Evolutionary conservation across 305 asterid species (phyloP).

Genomic region (Rubia balearica): DNA sequence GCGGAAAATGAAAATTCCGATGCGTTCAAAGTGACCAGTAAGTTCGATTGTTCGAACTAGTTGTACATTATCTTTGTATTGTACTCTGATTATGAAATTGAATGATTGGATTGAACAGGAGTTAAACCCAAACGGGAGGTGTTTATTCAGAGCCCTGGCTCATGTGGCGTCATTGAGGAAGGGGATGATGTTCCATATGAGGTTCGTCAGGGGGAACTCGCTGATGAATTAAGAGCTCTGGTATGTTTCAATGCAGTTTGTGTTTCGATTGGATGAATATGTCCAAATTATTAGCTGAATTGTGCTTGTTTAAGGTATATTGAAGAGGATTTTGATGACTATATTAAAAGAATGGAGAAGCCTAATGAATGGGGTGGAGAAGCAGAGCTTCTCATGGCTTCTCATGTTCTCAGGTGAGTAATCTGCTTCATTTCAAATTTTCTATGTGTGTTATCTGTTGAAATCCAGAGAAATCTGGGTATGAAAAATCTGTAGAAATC

Average conservation of each 20-base stretch:
- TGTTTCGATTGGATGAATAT: background rate
- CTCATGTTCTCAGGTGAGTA: constrained; percentile 77
- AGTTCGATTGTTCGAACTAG: background rate
- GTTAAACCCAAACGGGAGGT: constrained; percentile 78
- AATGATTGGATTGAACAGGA: constrained; percentile 29
- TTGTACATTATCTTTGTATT: background rate
- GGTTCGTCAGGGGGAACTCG: constrained; percentile 61
- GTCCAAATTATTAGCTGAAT: background rate
- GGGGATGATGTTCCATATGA: constrained; percentile 70
- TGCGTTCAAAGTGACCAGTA: constrained; percentile 56
- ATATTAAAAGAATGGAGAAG: constrained; percentile 55
- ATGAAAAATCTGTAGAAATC: too few species aligned
- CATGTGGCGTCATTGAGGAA: constrained; percentile 66
- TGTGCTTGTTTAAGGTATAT: constrained; percentile 35
- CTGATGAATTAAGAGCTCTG: constrained; percentile 86
- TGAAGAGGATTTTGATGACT: constrained; percentile 76
- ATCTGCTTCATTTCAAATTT: background rate
- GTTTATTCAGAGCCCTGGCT: constrained; percentile 79
- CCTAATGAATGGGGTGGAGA: constrained; percentile 94
- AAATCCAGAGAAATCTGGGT: too few species aligned
- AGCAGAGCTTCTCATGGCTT: constrained; percentile 79
- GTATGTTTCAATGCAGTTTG: constrained; percentile 24
- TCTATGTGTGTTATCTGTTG: too few species aligned
- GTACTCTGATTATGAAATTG: background rate
- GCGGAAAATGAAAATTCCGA: constrained; percentile 18